These are phyloP conservation scores for Boletus hoseneyae DNA, from an alignment of 1,284 basidiomycete species.

Conservation along the genomic window DNA sequence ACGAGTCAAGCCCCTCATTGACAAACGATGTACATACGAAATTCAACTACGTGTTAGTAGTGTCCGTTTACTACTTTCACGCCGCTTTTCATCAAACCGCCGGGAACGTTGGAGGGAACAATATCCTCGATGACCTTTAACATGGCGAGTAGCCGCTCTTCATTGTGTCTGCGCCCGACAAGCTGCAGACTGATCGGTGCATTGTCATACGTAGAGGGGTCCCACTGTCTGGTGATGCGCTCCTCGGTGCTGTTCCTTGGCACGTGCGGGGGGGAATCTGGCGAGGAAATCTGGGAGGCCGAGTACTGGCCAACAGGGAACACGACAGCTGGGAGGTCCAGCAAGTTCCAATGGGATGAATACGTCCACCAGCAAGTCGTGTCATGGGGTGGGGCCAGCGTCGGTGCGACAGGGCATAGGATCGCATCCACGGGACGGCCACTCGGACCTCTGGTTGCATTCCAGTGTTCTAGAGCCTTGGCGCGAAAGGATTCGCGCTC, in stretches of 20 bases:
- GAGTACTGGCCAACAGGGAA: conserved; percentile 44
- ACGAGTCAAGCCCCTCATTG: conserved; percentile 12
- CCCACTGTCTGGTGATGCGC: conserved; percentile 42
- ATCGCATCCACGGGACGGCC: conserved; percentile 55
- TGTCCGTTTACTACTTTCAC: conserved; percentile 15
- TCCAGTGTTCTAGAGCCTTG: conserved; percentile 51
- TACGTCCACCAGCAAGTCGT: conserved; percentile 52
- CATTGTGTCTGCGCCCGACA: conserved; percentile 47
- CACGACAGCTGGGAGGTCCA: conserved; percentile 51
- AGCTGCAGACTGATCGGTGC: conserved; percentile 47
- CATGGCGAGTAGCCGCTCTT: conserved; percentile 47
- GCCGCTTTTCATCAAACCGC: conserved; percentile 3
- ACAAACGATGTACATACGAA: conserved; percentile 3
- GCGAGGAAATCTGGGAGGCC: conserved; percentile 7
- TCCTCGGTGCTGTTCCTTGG: conserved; percentile 41
- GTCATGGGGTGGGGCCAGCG: conserved; percentile 50
- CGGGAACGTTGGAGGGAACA: conserved; percentile 20
- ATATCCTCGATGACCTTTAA: conserved; percentile 40
- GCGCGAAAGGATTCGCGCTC: conserved; percentile 44
- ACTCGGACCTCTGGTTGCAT: conserved; percentile 40
- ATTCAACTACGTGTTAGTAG: conserved; percentile 2
- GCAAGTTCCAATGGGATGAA: conserved; percentile 54
- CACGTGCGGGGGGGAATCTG: conserved; percentile 1
- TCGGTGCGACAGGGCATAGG: conserved; percentile 51
- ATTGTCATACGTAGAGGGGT: conserved; percentile 41